Percentiles rank a stretch among this genome's conserved stretches.
Conservation (phyloP, 192 early-diverging fungal genomes). For the Entomortierella parvispora region DNA sequence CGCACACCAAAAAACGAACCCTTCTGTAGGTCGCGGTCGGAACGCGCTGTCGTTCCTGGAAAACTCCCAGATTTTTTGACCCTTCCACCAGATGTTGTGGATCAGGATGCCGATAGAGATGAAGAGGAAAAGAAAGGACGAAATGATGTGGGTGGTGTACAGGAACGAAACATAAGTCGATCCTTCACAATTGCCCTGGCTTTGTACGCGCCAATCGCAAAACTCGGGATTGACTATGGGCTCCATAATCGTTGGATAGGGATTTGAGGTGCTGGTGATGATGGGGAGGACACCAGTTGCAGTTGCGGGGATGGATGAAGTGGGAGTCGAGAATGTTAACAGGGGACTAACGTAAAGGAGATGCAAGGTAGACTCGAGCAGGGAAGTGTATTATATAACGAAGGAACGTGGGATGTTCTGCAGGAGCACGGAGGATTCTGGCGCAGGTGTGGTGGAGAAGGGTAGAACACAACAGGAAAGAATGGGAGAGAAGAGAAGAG, state of each 20-base stretch:
- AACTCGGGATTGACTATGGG: slow-evolving; percentile 17
- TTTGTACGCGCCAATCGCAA: slow-evolving; percentile 50
- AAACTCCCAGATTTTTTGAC: slow-evolving; percentile 51
- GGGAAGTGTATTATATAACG: too few species aligned
- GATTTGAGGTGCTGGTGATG: not conserved
- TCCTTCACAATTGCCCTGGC: slow-evolving; percentile 35
- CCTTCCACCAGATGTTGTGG: slow-evolving; percentile 51
- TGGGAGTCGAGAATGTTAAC: too few species aligned
- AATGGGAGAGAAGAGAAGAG: not conserved
- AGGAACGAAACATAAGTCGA: slow-evolving; percentile 43
- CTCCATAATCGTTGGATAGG: not conserved
- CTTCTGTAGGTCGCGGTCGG: slow-evolving; percentile 43
- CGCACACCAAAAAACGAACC: slow-evolving; percentile 46
- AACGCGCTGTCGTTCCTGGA: slow-evolving; percentile 44
- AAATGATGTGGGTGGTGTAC: slow-evolving; percentile 48
- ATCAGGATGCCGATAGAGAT: slow-evolving; percentile 44
- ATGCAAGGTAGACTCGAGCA: too few species aligned
- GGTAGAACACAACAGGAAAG: too few species aligned
- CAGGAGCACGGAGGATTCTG: too few species aligned
- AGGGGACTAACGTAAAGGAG: too few species aligned
- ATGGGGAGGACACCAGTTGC: not conserved
- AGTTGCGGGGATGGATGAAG: too few species aligned
- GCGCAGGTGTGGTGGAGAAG: too few species aligned
- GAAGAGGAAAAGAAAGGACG: slow-evolving; percentile 48
- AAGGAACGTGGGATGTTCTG: too few species aligned